A percentile compares a stretch with the other conserved stretches of the same genome.
phyloP scores from a whole-genome alignment of 208 protist genomes.

The Leishmania gerbilli region DNA sequence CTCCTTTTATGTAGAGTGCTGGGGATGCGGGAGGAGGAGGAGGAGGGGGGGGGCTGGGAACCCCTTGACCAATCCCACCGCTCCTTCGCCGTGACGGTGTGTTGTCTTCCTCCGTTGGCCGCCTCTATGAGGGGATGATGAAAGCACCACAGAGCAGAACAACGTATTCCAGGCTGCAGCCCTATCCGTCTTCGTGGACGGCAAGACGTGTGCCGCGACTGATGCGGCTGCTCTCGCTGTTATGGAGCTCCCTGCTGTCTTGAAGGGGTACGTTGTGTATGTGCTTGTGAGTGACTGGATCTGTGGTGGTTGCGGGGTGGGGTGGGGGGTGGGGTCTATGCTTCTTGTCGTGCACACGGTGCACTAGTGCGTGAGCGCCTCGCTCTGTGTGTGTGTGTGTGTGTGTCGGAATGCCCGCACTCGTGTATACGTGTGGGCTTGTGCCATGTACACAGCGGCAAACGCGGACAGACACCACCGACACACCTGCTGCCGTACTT shows the following conservation, averaged over 20 bases:
- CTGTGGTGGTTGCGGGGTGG: no score
- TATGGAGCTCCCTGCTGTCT: neutral
- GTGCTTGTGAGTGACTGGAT: no score
- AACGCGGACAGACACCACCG: neutral
- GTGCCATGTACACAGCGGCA: neutral
- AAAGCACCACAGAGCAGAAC: neutral
- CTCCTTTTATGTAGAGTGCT: neutral
- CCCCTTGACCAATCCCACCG: neutral
- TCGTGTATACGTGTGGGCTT: neutral
- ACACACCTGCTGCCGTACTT: neutral
- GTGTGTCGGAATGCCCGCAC: neutral
- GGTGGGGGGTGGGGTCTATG: neutral
- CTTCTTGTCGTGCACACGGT: neutral
- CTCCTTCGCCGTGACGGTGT: neutral
- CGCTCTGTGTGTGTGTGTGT: neutral
- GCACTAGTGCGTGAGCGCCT: neutral
- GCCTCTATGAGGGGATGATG: constrained; percentile 1
- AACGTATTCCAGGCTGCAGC: neutral
- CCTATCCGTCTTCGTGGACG: neutral
- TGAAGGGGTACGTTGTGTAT: neutral
- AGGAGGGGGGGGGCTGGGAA: neutral
- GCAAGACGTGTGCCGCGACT: no score
- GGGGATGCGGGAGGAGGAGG: no score
- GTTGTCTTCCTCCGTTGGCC: neutral
- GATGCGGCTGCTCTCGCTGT: no score